Conservation (phyloP, 148 eudicot genomes). For the Vaccinium macrocarpon region DNA sequence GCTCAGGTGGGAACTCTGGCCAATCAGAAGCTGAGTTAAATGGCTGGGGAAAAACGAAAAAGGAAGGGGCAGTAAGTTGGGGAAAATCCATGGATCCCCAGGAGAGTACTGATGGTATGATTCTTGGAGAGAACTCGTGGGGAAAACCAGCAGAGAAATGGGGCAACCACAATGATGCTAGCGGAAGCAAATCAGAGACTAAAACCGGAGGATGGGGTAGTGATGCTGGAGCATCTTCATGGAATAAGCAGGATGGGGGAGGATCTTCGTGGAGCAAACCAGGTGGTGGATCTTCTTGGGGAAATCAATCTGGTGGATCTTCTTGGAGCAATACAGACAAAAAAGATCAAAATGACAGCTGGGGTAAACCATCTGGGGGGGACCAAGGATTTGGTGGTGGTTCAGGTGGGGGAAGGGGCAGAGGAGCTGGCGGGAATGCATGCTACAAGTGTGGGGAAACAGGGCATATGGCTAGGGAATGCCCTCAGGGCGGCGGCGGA, state of each 20-base stretch:
- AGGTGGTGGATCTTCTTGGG: constrained; percentile 11
- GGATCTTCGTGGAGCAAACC: constrained; percentile 23
- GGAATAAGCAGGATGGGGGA: constrained; percentile 5
- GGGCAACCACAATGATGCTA: neutral
- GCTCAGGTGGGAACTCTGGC: neutral
- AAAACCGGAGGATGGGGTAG: constrained; percentile 5
- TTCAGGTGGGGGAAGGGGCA: constrained; percentile 42
- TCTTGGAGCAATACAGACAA: neutral
- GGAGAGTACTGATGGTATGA: neutral
- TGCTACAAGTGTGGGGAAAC: constrained; percentile 14
- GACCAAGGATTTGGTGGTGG: constrained; percentile 26
- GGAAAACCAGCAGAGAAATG: constrained; percentile 8
- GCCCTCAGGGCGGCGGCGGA: constrained; percentile 2
- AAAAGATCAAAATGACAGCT: constrained; percentile 15
- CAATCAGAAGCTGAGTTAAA: neutral
- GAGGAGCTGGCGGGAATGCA: constrained; percentile 19
- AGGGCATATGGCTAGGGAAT: constrained; percentile 12
- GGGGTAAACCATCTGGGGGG: constrained; percentile 22
- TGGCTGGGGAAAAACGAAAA: neutral
- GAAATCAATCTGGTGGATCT: neutral
- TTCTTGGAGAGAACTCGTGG: neutral
- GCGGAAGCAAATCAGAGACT: constrained; percentile 1
- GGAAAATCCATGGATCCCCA: constrained; percentile 12
- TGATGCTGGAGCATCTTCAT: constrained; percentile 11
- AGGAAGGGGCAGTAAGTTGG: constrained; percentile 13